Evolutionary conservation across 148 eudicot species (phyloP).

Genomic region (Simmondsia chinensis): DNA sequence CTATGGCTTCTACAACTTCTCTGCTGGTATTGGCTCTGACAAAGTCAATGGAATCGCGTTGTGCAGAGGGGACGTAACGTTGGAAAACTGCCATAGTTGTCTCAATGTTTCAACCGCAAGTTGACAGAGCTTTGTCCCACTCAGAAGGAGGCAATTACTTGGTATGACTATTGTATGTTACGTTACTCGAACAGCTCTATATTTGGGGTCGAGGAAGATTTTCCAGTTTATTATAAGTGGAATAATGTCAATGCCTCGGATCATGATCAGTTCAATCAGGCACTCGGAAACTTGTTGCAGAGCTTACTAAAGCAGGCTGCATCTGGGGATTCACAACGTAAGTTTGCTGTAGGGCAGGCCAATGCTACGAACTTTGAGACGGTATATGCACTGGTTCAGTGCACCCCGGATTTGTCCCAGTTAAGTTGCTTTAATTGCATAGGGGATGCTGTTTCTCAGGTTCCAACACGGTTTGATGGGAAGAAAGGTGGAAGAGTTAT

Average conservation of each 20-base stretch:
- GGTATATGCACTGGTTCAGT: constrained; percentile 30
- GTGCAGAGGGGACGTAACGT: constrained; percentile 33
- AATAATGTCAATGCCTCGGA: background rate
- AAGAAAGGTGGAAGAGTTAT: constrained; percentile 5
- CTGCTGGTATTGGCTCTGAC: constrained; percentile 17
- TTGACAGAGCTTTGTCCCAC: constrained; percentile 17
- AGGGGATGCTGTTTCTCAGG: background rate
- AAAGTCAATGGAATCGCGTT: constrained; percentile 25
- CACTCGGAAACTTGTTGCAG: constrained; percentile 6
- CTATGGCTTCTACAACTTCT: constrained; percentile 27
- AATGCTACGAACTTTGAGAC: background rate
- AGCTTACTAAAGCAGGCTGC: constrained; percentile 19
- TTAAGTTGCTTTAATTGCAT: constrained; percentile 21
- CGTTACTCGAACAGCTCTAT: constrained; percentile 30
- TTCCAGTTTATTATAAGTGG: background rate
- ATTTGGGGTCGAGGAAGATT: constrained; percentile 3
- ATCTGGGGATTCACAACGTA: constrained; percentile 10
- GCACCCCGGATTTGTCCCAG: constrained; percentile 31
- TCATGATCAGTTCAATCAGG: constrained; percentile 6
- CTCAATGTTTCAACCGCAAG: constrained; percentile 5
- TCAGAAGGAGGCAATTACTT: constrained; percentile 23
- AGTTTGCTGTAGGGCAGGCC: constrained; percentile 21
- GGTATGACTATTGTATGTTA: constrained; percentile 31
- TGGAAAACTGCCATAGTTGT: constrained; percentile 19
- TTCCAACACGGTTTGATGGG: background rate